Evolutionary conservation across 2,329 filamentous ascomycete species (phyloP), one percentile per base, ranked within the genome.

Genomic region (Curvularia verruculosa): DNA sequence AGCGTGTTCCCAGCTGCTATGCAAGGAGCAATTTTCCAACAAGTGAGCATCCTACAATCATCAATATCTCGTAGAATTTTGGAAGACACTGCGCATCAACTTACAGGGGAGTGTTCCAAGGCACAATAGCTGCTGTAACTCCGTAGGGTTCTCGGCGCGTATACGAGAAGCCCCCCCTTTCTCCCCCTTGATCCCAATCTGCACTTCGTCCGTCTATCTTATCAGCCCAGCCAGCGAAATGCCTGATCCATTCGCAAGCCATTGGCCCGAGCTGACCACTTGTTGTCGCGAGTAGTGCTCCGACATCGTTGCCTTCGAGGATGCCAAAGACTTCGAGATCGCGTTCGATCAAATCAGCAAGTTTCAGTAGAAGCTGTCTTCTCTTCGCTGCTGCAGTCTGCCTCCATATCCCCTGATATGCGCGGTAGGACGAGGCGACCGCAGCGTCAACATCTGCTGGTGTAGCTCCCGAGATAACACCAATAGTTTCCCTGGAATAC

Each of bases 181-280:
- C 39, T 15, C 1, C 1, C 39, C 39, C 39, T 41, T 41, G 39
- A 24, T 41, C 39, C 39, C 9, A 41, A 41, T 24, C 10, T 5
- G 39, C 39, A 15, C 39, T 41, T 41, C 39, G 39, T 41, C 39
- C 39, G 39, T 24, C 39, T 7, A 41, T 41, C 21, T 41, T 41
- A 41, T 41, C 39, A 15, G 39, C 39, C 39, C 39, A 41, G 39
- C 39, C 21, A 41, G 39, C 39, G 19, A 41, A 41, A 41, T 41
- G 9, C 39, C 39, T 41, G 39, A 41, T 23, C 39, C 39, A 41
- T 41, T 41, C 39, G 39, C 39, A 41, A 41, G 39, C 39, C 39
- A 41, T 24, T 41, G 39, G 39, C 19, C 39, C 39, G 5, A 41
- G 39, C 19, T 41, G 39, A 24, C 39, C 39, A 24, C 39, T 41